Evolutionary conservation across 345 rosid species (phyloP).

Genomic region (Euphorbia tirucalli): DNA sequence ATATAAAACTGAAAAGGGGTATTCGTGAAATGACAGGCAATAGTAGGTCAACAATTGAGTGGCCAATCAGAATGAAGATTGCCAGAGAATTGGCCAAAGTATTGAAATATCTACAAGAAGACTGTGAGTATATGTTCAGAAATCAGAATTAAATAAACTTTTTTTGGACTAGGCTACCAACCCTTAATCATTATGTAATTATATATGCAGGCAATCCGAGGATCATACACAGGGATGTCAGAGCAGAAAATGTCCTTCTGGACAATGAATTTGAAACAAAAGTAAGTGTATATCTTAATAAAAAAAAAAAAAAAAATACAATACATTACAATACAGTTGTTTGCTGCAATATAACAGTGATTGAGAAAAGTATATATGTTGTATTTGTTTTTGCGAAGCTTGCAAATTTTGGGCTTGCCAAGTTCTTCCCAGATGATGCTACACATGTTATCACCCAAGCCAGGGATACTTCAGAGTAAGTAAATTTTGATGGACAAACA

Average conservation of each 20-base stretch:
- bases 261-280: conserved; percentile 21
- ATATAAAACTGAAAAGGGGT: too few relatives aligned
- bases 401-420: conserved; percentile 26
- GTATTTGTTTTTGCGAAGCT: too few relatives aligned
- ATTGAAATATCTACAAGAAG: conserved; percentile 17
- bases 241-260: conserved; percentile 21
- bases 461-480: conserved; percentile 23
- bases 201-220: conserved; percentile 29
- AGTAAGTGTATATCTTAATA: too few relatives aligned
- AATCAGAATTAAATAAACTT: too few relatives aligned
- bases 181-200: too few relatives aligned
- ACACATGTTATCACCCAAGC: conserved; percentile 16
- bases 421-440: conserved; percentile 8
- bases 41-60: conserved; percentile 25
- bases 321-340: too few relatives aligned
- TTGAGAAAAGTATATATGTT: too few relatives aligned
- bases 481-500: neutral
- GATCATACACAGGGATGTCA: too few relatives aligned
- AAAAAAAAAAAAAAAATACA: too few relatives aligned
- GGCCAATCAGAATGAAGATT: conserved; percentile 17
- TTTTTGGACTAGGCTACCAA: too few relatives aligned
- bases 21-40: conserved; percentile 42
- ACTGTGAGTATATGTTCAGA: too few relatives aligned
- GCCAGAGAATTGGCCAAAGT: conserved; percentile 19
- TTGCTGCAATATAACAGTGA: too few relatives aligned